Percentiles rank a stretch among this genome's conserved stretches.
These are phyloP conservation scores for Globisporangium iwayamae DNA, from an alignment of 352 stramenopile genomes.

Conservation along the genomic window DNA sequence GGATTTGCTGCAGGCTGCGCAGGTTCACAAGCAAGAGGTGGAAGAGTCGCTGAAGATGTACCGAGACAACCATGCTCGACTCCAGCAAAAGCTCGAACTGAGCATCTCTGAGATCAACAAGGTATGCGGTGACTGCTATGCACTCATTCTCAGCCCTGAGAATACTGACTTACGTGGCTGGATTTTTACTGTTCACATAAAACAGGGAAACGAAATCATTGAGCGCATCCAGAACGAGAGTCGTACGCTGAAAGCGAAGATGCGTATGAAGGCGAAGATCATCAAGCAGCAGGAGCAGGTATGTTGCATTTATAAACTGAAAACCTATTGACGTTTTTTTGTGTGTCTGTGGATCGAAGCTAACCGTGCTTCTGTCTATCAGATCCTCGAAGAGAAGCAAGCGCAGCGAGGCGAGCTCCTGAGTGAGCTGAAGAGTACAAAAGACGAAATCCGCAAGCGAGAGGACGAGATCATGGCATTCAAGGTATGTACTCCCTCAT, in stretches of 20 bases:
- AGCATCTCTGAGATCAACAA: slow-evolving; percentile 92
- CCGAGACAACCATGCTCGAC: slow-evolving; percentile 72
- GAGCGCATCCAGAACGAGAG: slow-evolving; percentile 86
- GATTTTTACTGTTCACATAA: background rate
- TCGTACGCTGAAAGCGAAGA: slow-evolving; percentile 67
- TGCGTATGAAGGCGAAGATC: slow-evolving; percentile 87
- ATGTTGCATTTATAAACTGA: background rate
- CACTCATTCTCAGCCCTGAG: background rate
- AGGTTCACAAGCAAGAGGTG: slow-evolving; percentile 74
- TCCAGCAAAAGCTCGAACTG: slow-evolving; percentile 87
- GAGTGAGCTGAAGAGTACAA: slow-evolving; percentile 54
- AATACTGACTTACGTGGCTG: no score
- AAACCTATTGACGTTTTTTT: background rate
- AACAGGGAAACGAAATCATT: slow-evolving; percentile 87
- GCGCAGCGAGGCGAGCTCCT: slow-evolving; percentile 59
- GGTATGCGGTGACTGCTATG: slow-evolving; percentile 24
- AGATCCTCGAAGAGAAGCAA: slow-evolving; percentile 80
- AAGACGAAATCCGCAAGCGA: slow-evolving; percentile 67
- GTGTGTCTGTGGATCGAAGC: background rate
- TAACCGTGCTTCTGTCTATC: slow-evolving; percentile 10
- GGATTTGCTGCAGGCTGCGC: slow-evolving; percentile 59
- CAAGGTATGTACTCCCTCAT: slow-evolving; percentile 29
- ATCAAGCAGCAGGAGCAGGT: slow-evolving; percentile 88
- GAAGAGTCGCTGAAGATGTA: slow-evolving; percentile 88
- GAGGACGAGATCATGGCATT: slow-evolving; percentile 62